Evolutionary conservation across 2,329 filamentous ascomycete species (phyloP), one percentile per base, ranked within the genome.

Genomic region (Fusarium sp.): DNA sequence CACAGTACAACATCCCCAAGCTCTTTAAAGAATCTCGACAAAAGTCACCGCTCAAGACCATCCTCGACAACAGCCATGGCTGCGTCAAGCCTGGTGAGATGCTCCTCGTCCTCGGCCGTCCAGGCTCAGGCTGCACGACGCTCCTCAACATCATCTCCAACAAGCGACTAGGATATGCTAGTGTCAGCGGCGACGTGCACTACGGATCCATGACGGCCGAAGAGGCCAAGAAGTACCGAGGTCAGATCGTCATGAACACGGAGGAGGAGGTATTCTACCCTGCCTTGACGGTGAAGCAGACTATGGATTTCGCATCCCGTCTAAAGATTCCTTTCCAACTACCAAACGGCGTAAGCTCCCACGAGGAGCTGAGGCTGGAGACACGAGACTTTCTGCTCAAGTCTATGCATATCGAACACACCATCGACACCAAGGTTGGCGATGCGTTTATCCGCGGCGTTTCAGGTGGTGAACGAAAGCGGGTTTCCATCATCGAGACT

Each of bases 81-180:
- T 90, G 87, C 63, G 85, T 92, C 46, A 87, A 88, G 71, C 88
- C 88, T 0, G 89, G 88, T 17, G 88, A 91, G 73, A 90, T 91
- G 88, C 74, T 90, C 1, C 76, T 91, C 1, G 88, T 91, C 0
- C 78, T 91, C 0, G 89, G 89, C 4, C 80, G 88, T 1, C 88
- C 89, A 0, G 89, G 88, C 0, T 81, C 86, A 3, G 88, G 88
- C 31, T 92, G 89, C 71, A 90, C 88, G 0, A 89, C 88, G 0
- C 79, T 92, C 14, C 78, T 93, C 41, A 92, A 89, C 67, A 79
- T 89, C 66, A 78, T 92, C 6, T 80, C 87, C 46, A 92, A 92
- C 67, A 81, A 84, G 51, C 77, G 88, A 33, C 75, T 73, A 6
- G 88, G 88, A 4, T 91, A 83, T 63, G 78, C 81, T 36, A 78